A percentile compares a stretch with the other conserved stretches of the same genome.
Evolutionary conservation across 352 stramenopile genomes (phyloP).

Genomic region (Pythium pyrilobum): DNA sequence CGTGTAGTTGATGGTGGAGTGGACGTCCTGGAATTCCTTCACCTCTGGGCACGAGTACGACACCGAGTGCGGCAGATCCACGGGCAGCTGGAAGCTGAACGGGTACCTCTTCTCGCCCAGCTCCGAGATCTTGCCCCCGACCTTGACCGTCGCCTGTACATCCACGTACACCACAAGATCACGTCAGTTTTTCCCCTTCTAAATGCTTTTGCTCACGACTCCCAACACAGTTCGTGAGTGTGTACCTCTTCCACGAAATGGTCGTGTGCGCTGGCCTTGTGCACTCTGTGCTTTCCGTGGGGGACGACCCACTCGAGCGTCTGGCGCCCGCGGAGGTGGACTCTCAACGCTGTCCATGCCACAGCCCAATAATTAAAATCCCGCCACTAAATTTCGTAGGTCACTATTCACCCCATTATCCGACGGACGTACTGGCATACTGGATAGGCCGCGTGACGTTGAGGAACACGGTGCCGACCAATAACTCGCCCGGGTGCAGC

Average conservation of each 20-base stretch:
- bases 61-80: constrained; percentile 4
- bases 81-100: constrained; percentile 1
- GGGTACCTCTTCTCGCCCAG: constrained; percentile 3
- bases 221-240: no score
- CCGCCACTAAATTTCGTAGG: no score
- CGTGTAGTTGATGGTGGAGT: constrained; percentile 1
- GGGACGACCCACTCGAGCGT: constrained; percentile 1
- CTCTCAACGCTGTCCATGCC: neutral
- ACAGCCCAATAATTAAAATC: no score
- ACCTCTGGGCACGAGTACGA: neutral
- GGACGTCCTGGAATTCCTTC: constrained; percentile 3
- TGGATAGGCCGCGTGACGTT: neutral
- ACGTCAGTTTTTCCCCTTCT: no score
- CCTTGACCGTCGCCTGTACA: no score
- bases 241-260: constrained; percentile 1
- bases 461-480: neutral
- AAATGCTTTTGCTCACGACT: no score
- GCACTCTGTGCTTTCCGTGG: no score
- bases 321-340: neutral
- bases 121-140: neutral
- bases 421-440: neutral
- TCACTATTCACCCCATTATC: no score
- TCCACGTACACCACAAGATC: no score
- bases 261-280: neutral
- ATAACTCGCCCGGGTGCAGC: neutral